Conservation (phyloP, 495 filamentous ascomycete species). For the Hypoxylon lenormandii region DNA sequence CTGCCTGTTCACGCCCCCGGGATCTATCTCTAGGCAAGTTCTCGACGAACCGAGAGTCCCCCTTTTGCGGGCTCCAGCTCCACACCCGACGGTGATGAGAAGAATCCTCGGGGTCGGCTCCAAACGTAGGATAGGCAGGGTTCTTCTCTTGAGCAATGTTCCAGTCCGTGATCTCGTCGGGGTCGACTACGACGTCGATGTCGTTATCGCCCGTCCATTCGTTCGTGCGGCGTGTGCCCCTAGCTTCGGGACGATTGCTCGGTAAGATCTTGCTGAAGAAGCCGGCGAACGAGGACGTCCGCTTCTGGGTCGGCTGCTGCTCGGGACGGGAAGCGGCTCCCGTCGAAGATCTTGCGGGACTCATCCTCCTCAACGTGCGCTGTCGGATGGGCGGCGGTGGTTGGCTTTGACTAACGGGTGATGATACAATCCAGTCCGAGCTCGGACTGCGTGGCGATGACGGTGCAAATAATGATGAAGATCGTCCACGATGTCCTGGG, state of each 20-base stretch:
- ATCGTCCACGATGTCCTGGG: slow-evolving; percentile 19
- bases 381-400: slow-evolving; percentile 36
- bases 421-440: slow-evolving; percentile 30
- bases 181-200: slow-evolving; percentile 23
- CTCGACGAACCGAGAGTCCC: slow-evolving; percentile 34
- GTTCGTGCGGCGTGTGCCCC: slow-evolving; percentile 51
- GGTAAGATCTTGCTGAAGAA: slow-evolving; percentile 56
- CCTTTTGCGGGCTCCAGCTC: slow-evolving; percentile 41
- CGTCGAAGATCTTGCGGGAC: slow-evolving; percentile 16
- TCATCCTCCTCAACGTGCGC: slow-evolving; percentile 30
- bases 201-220: slow-evolving; percentile 40
- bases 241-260: slow-evolving; percentile 59
- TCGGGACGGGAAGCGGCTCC: not conserved
- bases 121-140: slow-evolving; percentile 4
- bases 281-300: slow-evolving; percentile 49
- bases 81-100: slow-evolving; percentile 25
- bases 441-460: slow-evolving; percentile 25
- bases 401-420: slow-evolving; percentile 30
- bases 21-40: slow-evolving; percentile 23
- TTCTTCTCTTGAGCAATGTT: slow-evolving; percentile 44
- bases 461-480: slow-evolving; percentile 36
- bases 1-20: slow-evolving; percentile 33
- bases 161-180: slow-evolving; percentile 44
- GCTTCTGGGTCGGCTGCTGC: slow-evolving; percentile 27
- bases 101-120: slow-evolving; percentile 11